phyloP scores from a whole-genome alignment of 1,284 basidiomycete species.

The Trichosporon ovoides region DNA sequence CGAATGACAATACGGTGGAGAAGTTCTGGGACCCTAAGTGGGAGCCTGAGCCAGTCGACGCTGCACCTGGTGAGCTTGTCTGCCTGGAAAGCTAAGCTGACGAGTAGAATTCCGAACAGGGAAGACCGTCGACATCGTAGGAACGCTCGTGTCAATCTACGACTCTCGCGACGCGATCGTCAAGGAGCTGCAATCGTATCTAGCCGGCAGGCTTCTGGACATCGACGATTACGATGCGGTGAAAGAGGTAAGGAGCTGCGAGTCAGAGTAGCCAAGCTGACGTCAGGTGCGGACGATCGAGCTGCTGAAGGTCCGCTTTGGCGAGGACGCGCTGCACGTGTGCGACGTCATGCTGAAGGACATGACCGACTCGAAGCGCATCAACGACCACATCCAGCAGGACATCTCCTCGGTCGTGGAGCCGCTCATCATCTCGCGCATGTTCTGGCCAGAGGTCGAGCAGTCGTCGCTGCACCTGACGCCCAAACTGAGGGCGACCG shows the following conservation, averaged over 20 bases:
- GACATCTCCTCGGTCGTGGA: conserved; percentile 68
- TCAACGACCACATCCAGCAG: conserved; percentile 74
- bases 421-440: conserved; percentile 80
- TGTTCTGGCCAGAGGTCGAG: conserved; percentile 87
- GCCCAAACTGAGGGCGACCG: conserved; percentile 70
- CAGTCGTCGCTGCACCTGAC: conserved; percentile 69
- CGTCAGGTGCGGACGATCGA: conserved; percentile 78
- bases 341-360: conserved; percentile 96
- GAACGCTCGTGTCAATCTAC: conserved; percentile 90
- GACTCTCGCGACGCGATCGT: conserved; percentile 90
- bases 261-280: not conserved
- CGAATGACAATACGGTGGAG: conserved; percentile 68
- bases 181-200: conserved; percentile 81
- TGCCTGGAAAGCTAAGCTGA: not conserved
- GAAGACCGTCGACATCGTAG: conserved; percentile 83
- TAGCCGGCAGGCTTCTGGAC: conserved; percentile 73
- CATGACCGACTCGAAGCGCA: conserved; percentile 84
- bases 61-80: conserved; percentile 65
- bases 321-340: conserved; percentile 79
- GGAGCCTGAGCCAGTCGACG: conserved; percentile 90
- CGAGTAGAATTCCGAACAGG: conserved; percentile 74
- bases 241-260: conserved; percentile 60
- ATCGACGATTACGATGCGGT: conserved; percentile 75
- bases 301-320: conserved; percentile 86
- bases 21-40: conserved; percentile 83